Evolutionary conservation across 2,329 filamentous ascomycete species (phyloP), one percentile per base, ranked within the genome.

Genomic region (Colletotrichum incanum): DNA sequence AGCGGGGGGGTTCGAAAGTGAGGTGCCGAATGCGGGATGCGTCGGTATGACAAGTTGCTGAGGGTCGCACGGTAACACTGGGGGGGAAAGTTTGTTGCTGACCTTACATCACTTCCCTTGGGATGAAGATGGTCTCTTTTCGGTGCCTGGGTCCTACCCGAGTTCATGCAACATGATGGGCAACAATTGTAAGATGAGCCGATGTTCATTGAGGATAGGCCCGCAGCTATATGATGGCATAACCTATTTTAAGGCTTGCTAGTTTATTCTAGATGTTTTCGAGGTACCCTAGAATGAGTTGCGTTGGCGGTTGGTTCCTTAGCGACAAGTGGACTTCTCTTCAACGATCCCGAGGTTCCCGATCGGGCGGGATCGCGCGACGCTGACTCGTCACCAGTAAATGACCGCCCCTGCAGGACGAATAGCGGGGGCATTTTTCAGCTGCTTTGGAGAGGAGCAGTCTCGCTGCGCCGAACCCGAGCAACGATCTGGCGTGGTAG

Each of bases 401-500:
- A 71, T n/a, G 55, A 60, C 58, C 31, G 3, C 26, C 28, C n/a
- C 50, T 8, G 8, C 28, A 28, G 26, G 6, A 62, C 39, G 7
- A 47, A 54, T 43, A 45, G 34, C 52, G 34, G 28, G 18, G 2
- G 20, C 28, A 12, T 28, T 61, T 45, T 61, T 34, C 55, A 20
- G 16, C 26, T 26, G 8, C 62, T 31, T 31, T 8, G 5, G 45
- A 18, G 45, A 39, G 56, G 65, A 41, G 60, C 58, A 23, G 61
- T 55, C 23, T 31, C 18, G n/a, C 56, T 31, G 34, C 54, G 37
- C 66, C 20, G 23, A 65, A 28, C 47, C 11, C 49, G 50, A 31
- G 60, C 60, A 12, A 23, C 20, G 50, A 50, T 65, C 41, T 49
- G 60, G 47, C 31, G 34, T 68, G 41, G 60, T 65, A 58, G 52